Evolutionary conservation across 768 basidiomycete species (phyloP).

Genomic region (Epithele typhae): DNA sequence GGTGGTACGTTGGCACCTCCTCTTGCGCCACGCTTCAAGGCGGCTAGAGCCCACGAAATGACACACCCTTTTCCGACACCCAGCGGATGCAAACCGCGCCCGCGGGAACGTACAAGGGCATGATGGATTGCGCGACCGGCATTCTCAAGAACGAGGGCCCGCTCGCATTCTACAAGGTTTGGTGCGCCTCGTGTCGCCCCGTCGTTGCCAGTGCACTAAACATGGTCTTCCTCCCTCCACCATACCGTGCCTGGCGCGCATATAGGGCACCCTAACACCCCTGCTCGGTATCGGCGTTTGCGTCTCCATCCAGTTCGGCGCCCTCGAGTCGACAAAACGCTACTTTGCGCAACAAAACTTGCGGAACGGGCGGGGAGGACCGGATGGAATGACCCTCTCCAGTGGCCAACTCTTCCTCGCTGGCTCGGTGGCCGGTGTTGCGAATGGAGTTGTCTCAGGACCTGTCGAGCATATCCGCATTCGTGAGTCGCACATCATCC

Average conservation of each 20-base stretch:
- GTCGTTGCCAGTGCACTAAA: neutral
- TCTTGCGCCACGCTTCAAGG: constrained; percentile 3
- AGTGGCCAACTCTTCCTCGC: constrained; percentile 65
- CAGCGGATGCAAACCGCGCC: constrained; percentile 94
- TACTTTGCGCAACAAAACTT: constrained; percentile 65
- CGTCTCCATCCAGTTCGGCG: constrained; percentile 95
- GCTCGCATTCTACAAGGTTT: constrained; percentile 91
- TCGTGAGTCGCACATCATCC: constrained; percentile 43
- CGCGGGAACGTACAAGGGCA: constrained; percentile 83
- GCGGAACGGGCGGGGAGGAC: constrained; percentile 54
- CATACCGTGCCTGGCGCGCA: too few relatives aligned
- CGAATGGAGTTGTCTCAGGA: constrained; percentile 90
- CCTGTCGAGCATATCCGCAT: constrained; percentile 98
- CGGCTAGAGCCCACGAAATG: constrained; percentile 7
- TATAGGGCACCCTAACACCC: constrained; percentile 84
- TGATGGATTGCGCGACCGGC: constrained; percentile 86
- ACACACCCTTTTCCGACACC: constrained; percentile 12
- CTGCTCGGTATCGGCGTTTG: constrained; percentile 90
- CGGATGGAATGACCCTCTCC: constrained; percentile 56
- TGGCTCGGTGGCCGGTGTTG: constrained; percentile 82
- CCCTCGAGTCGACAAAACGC: constrained; percentile 82
- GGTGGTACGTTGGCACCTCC: constrained; percentile 54
- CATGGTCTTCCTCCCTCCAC: too few relatives aligned
- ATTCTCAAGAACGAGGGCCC: constrained; percentile 91
- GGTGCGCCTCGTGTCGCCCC: constrained; percentile 7